phyloP scores from a whole-genome alignment of 768 basidiomycete genomes.

The Leucocoprinus sp. region DNA sequence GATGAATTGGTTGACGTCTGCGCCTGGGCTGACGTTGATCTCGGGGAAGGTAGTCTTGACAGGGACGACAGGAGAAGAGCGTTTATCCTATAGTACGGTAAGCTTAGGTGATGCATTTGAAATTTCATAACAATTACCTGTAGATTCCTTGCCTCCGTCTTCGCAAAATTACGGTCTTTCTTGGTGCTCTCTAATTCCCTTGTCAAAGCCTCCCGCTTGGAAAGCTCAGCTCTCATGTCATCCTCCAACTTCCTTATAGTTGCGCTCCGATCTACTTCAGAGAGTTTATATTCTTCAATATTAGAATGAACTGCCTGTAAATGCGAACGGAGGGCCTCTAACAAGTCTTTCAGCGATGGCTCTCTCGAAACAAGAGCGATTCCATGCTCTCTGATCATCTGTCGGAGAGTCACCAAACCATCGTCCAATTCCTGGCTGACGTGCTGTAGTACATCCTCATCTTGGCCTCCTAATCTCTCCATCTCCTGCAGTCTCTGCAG shows the following conservation, averaged over 20 bases:
- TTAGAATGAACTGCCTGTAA: slow-evolving; percentile 39
- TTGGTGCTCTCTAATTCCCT: slow-evolving; percentile 48
- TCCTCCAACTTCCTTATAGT: slow-evolving; percentile 39
- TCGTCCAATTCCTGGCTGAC: slow-evolving; percentile 43
- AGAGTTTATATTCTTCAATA: slow-evolving; percentile 32
- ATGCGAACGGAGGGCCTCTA: slow-evolving; percentile 43
- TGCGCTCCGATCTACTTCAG: slow-evolving; percentile 42
- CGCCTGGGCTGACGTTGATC: slow-evolving; percentile 16
- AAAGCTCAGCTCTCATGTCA: slow-evolving; percentile 36
- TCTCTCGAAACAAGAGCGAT: slow-evolving; percentile 49
- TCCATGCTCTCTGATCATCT: slow-evolving; percentile 46
- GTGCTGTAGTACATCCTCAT: slow-evolving; percentile 26
- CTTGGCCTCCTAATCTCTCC: slow-evolving; percentile 35
- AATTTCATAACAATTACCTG: slow-evolving; percentile 21
- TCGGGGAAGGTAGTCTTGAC: slow-evolving; percentile 21
- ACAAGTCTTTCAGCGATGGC: slow-evolving; percentile 37
- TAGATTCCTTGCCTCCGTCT: slow-evolving; percentile 29
- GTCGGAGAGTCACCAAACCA: slow-evolving; percentile 37
- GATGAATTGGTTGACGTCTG: slow-evolving; percentile 48
- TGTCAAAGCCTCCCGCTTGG: slow-evolving; percentile 37
- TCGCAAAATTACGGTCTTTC: slow-evolving; percentile 42
- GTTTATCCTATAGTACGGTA: not conserved
- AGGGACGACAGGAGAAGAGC: slow-evolving; percentile 14
- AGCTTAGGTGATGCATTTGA: not conserved
- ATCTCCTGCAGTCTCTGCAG: slow-evolving; percentile 34